phyloP scores from a whole-genome alignment of 2,329 filamentous ascomycete species.

The Aspergillus sp. region DNA sequence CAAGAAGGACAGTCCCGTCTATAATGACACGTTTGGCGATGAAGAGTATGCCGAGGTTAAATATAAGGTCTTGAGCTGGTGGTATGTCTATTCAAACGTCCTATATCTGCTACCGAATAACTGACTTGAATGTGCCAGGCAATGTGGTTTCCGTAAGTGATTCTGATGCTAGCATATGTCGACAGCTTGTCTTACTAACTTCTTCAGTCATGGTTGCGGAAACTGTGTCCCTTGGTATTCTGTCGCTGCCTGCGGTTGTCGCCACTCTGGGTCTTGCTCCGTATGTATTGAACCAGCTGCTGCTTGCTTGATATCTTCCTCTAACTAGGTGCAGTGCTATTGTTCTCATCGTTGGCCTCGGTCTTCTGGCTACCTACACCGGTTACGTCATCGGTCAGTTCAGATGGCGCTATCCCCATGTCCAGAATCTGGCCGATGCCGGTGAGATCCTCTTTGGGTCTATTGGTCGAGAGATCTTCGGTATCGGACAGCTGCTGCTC shows the following conservation, averaged over 20 bases:
- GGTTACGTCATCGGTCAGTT: slow-evolving; percentile 61
- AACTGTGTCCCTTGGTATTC: slow-evolving; percentile 57
- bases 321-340: slow-evolving; percentile 31
- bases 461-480: slow-evolving; percentile 62
- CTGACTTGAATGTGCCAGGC: slow-evolving; percentile 27
- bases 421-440: slow-evolving; percentile 67
- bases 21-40: slow-evolving; percentile 36
- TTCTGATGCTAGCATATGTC: neutral
- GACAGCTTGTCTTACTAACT: slow-evolving; percentile 4
- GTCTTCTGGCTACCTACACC: slow-evolving; percentile 58
- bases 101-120: neutral
- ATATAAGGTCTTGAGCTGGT: slow-evolving; percentile 53
- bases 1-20: slow-evolving; percentile 6
- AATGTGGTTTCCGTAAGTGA: slow-evolving; percentile 41
- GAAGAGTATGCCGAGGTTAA: slow-evolving; percentile 45
- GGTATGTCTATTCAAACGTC: slow-evolving; percentile 13
- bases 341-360: slow-evolving; percentile 53
- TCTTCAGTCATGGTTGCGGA: slow-evolving; percentile 56
- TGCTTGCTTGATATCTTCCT: neutral
- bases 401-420: slow-evolving; percentile 55
- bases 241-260: slow-evolving; percentile 56
- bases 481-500: slow-evolving; percentile 61
- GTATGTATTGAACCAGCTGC: slow-evolving; percentile 24
- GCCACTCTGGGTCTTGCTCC: slow-evolving; percentile 55
- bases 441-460: slow-evolving; percentile 62